Percentiles rank a stretch among this genome's conserved stretches.
phyloP scores from a whole-genome alignment of 1,284 basidiomycete species.

The Hymenochaete sp. region DNA sequence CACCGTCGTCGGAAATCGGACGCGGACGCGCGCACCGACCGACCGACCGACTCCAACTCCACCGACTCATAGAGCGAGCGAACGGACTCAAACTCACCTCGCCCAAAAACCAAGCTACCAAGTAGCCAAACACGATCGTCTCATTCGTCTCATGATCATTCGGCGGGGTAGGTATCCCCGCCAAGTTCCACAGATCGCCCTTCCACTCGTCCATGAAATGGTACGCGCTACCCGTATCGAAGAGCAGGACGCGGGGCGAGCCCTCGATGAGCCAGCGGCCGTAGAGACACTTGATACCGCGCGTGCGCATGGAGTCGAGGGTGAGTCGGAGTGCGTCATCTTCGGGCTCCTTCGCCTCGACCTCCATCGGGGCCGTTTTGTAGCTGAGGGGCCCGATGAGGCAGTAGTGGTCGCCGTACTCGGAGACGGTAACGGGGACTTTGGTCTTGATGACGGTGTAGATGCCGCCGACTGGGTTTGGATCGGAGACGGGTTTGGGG shows the following conservation, averaged over 20 bases:
- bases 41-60: not conserved
- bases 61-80: slow-evolving; percentile 8
- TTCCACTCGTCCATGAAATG: slow-evolving; percentile 96
- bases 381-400: slow-evolving; percentile 94
- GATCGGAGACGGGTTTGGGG: too few relatives aligned
- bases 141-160: slow-evolving; percentile 98
- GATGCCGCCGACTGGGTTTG: slow-evolving; percentile 81
- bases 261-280: slow-evolving; percentile 98
- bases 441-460: slow-evolving; percentile 99
- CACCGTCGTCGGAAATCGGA: slow-evolving; percentile 1
- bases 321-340: slow-evolving; percentile 63
- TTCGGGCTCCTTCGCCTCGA: slow-evolving; percentile 83
- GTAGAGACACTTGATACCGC: slow-evolving; percentile 91
- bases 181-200: slow-evolving; percentile 93
- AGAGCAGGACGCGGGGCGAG: slow-evolving; percentile 87
- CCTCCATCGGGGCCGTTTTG: slow-evolving; percentile 98
- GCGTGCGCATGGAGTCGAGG: slow-evolving; percentile 70
- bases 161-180: slow-evolving; percentile 92
- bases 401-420: slow-evolving; percentile 86
- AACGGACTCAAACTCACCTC: slow-evolving; percentile 52
- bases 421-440: slow-evolving; percentile 92
- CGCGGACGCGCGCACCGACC: not conserved
- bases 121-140: slow-evolving; percentile 97
- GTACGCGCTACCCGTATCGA: slow-evolving; percentile 89
- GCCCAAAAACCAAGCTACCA: slow-evolving; percentile 99